Percentiles rank a stretch among this genome's conserved stretches.
These are phyloP conservation scores for Tetragonia tetragonoides DNA, from an alignment of 148 eudicot genomes.

Conservation along the genomic window DNA sequence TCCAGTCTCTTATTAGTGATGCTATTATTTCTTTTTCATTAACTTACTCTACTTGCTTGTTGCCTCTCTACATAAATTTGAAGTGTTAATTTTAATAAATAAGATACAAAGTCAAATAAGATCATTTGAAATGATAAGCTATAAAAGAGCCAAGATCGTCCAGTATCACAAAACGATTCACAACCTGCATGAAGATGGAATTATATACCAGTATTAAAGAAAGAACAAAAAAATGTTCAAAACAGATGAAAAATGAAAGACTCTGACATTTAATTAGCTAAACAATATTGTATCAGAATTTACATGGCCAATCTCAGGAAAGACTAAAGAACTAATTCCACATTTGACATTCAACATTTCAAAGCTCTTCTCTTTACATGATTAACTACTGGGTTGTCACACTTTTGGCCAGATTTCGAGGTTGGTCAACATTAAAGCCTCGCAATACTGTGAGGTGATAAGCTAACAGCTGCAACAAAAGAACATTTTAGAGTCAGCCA, in stretches of 20 bases:
- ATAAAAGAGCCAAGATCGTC: too few species aligned
- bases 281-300: not conserved
- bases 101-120: too few species aligned
- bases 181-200: too few species aligned
- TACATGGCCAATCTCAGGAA: not conserved
- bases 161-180: too few species aligned
- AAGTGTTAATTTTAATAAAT: too few species aligned
- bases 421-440: slow-evolving; percentile 96
- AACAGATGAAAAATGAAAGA: not conserved
- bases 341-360: not conserved
- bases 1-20: too few species aligned
- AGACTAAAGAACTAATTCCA: slow-evolving; percentile 1
- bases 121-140: not conserved
- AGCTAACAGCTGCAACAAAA: slow-evolving; percentile 74
- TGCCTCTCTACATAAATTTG: too few species aligned
- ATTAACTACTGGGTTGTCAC: slow-evolving; percentile 77
- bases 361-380: slow-evolving; percentile 1
- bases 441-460: slow-evolving; percentile 91
- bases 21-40: too few species aligned
- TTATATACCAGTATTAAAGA: too few species aligned
- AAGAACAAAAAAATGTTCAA: not conserved
- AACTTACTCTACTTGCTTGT: too few species aligned
- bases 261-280: not conserved
- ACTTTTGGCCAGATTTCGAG: slow-evolving; percentile 94
- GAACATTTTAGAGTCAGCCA: not conserved